Percentiles rank a stretch among this genome's conserved stretches.
These are phyloP conservation scores for Rachicladosporium sp. DNA, from an alignment of 2,329 filamentous ascomycete genomes.

Conservation along the genomic window DNA sequence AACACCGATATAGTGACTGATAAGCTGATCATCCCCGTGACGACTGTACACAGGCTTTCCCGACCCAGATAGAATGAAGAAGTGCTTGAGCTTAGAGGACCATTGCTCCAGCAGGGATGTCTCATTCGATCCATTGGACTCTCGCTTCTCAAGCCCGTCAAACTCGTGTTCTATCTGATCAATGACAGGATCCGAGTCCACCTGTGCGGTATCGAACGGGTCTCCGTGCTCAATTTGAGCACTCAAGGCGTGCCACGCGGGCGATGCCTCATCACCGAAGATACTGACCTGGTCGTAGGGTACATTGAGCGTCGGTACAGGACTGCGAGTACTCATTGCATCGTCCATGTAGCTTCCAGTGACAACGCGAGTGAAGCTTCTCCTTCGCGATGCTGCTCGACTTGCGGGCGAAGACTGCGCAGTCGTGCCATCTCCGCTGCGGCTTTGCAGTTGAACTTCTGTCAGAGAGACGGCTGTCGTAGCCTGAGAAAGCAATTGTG, in stretches of 20 bases:
- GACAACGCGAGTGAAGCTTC: conserved; percentile 29
- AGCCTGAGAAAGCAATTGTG: conserved; percentile 47
- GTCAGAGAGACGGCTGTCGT: conserved; percentile 77
- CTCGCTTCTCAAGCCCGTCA: conserved; percentile 54
- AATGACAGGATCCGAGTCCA: conserved; percentile 38
- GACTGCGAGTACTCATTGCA: conserved; percentile 53
- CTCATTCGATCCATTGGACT: conserved; percentile 43
- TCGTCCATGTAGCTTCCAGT: conserved; percentile 49
- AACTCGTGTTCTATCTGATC: conserved; percentile 66
- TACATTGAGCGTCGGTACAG: conserved; percentile 49
- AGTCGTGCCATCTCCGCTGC: conserved; percentile 40
- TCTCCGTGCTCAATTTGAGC: conserved; percentile 45
- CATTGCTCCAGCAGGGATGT: conserved; percentile 53
- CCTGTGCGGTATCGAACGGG: conserved; percentile 46
- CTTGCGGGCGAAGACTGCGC: conserved; percentile 16
- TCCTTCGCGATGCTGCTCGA: conserved; percentile 26
- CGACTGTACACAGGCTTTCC: conserved; percentile 96
- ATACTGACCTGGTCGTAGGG: conserved; percentile 70
- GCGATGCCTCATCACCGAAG: conserved; percentile 56
- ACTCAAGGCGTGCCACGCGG: conserved; percentile 56
- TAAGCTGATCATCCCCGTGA: conserved; percentile 77
- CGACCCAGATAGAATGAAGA: conserved; percentile 87
- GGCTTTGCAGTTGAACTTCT: conserved; percentile 65
- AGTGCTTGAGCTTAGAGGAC: conserved; percentile 93
- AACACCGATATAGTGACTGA: conserved; percentile 89